Evolutionary conservation across 1,284 basidiomycete genomes (phyloP).

Genomic region (Bjerkandera adusta): DNA sequence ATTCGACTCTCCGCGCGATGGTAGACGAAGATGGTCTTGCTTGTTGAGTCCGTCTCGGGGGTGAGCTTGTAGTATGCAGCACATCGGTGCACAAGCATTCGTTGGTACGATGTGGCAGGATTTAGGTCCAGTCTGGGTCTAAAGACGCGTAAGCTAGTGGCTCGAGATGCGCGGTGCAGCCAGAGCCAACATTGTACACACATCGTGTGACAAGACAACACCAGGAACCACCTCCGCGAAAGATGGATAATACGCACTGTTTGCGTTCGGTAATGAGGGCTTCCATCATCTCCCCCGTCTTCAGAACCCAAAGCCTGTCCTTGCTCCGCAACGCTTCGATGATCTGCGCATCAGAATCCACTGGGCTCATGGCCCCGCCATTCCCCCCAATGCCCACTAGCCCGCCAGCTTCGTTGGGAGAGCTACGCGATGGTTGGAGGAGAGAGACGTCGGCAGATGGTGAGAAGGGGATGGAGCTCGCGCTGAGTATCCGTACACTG

Average conservation of each 20-base stretch:
- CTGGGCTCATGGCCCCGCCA: slow-evolving; percentile 13
- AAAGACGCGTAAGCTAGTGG: slow-evolving; percentile 18
- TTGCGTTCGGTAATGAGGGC: slow-evolving; percentile 67
- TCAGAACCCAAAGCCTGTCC: slow-evolving; percentile 80
- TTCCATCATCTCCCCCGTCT: slow-evolving; percentile 81
- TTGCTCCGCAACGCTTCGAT: slow-evolving; percentile 82
- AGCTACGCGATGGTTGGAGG: slow-evolving; percentile 18
- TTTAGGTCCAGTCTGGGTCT: slow-evolving; percentile 62
- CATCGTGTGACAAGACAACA: slow-evolving; percentile 11
- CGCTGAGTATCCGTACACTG: slow-evolving; percentile 17
- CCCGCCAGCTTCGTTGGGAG: slow-evolving; percentile 18
- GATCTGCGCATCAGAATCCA: slow-evolving; percentile 71
- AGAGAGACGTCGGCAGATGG: slow-evolving; percentile 22
- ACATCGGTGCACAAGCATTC: slow-evolving; percentile 79
- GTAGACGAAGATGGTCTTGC: slow-evolving; percentile 59
- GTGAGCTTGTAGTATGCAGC: slow-evolving; percentile 71
- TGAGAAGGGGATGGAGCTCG: slow-evolving; percentile 21
- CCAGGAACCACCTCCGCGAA: slow-evolving; percentile 8
- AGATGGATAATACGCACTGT: slow-evolving; percentile 34
- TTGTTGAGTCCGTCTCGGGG: slow-evolving; percentile 63
- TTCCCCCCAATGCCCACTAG: slow-evolving; percentile 16
- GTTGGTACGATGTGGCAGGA: slow-evolving; percentile 75
- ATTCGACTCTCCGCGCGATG: slow-evolving; percentile 65
- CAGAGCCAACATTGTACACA: no score
- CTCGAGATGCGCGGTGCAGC: slow-evolving; percentile 1